These are phyloP conservation scores for Mortierella sp. DNA, from an alignment of 371 early-diverging fungal genomes.

Conservation along the genomic window DNA sequence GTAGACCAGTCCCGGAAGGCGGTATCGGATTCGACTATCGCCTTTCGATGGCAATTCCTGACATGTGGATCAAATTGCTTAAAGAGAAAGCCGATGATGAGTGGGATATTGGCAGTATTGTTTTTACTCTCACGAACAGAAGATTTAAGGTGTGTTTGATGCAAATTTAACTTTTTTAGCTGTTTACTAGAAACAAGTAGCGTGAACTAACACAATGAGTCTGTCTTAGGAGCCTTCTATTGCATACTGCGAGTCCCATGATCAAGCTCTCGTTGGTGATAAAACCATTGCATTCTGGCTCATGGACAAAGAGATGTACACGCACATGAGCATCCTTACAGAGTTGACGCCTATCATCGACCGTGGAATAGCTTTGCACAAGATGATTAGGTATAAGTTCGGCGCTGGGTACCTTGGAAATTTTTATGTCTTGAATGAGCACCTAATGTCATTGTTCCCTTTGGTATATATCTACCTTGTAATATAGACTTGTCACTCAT, in stretches of 20 bases:
- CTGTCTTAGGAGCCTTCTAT: constrained; percentile 81
- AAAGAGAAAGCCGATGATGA: constrained; percentile 94
- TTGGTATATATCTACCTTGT: not conserved
- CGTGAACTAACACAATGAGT: constrained; percentile 22
- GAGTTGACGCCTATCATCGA: constrained; percentile 91
- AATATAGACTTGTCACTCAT: constrained; percentile 78
- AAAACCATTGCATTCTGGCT: constrained; percentile 98
- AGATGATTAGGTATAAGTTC: constrained; percentile 84
- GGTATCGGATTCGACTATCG: constrained; percentile 98
- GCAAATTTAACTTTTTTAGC: too few relatives aligned
- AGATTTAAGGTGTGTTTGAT: constrained; percentile 61
- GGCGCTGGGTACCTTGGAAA: too few relatives aligned
- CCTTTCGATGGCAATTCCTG: constrained; percentile 97
- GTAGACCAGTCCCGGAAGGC: constrained; percentile 91
- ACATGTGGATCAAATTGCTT: constrained; percentile 98
- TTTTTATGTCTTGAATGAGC: too few relatives aligned
- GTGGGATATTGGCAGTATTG: constrained; percentile 92
- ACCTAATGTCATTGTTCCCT: too few relatives aligned
- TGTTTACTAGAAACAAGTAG: too few relatives aligned
- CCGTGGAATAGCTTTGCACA: constrained; percentile 94
- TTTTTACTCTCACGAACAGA: constrained; percentile 92
- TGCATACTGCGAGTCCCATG: constrained; percentile 95
- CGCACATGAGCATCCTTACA: constrained; percentile 88
- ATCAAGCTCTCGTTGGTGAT: constrained; percentile 98
- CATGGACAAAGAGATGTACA: constrained; percentile 99